These are phyloP conservation scores for Ascochyta fabae DNA, from an alignment of 2,329 filamentous ascomycete genomes.

Conservation along the genomic window DNA sequence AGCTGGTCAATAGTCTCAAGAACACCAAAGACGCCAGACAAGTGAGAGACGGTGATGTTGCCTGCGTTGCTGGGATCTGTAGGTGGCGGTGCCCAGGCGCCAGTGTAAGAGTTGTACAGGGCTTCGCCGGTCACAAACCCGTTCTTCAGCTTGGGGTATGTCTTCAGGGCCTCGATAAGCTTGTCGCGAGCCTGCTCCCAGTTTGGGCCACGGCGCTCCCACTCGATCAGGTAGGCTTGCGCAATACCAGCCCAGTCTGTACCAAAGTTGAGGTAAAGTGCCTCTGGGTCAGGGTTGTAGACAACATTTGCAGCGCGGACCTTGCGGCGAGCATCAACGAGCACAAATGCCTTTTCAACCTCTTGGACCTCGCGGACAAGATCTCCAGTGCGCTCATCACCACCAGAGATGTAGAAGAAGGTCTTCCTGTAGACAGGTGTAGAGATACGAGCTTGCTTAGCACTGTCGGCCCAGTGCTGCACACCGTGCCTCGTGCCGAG, in stretches of 20 bases:
- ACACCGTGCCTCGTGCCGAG: slow-evolving; percentile 69
- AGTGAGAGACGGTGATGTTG: slow-evolving; percentile 60
- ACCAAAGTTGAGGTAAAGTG: slow-evolving; percentile 60
- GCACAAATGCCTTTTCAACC: slow-evolving; percentile 59
- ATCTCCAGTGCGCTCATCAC: slow-evolving; percentile 63
- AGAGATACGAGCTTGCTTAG: slow-evolving; percentile 68
- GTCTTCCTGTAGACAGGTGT: slow-evolving; percentile 63
- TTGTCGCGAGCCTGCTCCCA: slow-evolving; percentile 62
- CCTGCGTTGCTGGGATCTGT: slow-evolving; percentile 61
- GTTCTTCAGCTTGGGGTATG: slow-evolving; percentile 62
- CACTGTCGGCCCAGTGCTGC: slow-evolving; percentile 66
- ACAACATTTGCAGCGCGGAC: slow-evolving; percentile 61
- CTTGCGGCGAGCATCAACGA: slow-evolving; percentile 65
- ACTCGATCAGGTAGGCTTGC: slow-evolving; percentile 65
- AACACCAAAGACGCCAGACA: slow-evolving; percentile 65
- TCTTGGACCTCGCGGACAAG: slow-evolving; percentile 60
- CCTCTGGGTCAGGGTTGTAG: slow-evolving; percentile 51
- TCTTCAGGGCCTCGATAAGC: slow-evolving; percentile 56
- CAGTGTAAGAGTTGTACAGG: slow-evolving; percentile 59
- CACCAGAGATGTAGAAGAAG: slow-evolving; percentile 64
- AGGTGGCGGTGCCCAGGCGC: slow-evolving; percentile 60
- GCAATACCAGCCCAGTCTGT: slow-evolving; percentile 67
- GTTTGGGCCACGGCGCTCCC: slow-evolving; percentile 62
- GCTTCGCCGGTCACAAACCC: slow-evolving; percentile 66
- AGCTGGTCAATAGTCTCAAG: slow-evolving; percentile 65